phyloP scores from a whole-genome alignment of 495 filamentous ascomycete genomes.

The Penicillium coprophilum region DNA sequence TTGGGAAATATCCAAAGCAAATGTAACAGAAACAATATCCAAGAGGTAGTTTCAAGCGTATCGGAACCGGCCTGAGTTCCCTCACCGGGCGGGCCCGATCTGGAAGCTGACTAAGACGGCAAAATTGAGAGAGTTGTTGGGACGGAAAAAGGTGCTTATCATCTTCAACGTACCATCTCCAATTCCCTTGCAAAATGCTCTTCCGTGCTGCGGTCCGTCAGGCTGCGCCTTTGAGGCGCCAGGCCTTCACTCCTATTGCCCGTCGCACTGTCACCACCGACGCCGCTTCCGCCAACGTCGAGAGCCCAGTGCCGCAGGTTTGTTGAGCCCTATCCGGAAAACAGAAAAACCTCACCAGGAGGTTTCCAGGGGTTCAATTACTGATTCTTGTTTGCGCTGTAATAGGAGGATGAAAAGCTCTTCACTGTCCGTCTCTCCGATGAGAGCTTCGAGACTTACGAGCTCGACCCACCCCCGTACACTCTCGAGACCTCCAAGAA shows the following conservation, averaged over 20 bases:
- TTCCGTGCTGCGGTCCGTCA: slow-evolving; percentile 47
- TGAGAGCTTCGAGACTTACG: slow-evolving; percentile 99
- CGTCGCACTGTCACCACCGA: slow-evolving; percentile 87
- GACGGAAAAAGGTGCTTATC: slow-evolving; percentile 12
- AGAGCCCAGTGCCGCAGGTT: slow-evolving; percentile 65
- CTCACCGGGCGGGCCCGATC: slow-evolving; percentile 14
- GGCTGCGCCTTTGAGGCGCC: slow-evolving; percentile 53
- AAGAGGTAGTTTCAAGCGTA: neutral
- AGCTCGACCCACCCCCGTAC: slow-evolving; percentile 92
- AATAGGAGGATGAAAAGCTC: slow-evolving; percentile 86
- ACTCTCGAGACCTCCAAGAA: slow-evolving; percentile 91
- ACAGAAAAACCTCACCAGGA: slow-evolving; percentile 12
- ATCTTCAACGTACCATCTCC: slow-evolving; percentile 17
- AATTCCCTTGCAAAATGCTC: slow-evolving; percentile 41
- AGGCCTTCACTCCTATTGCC: slow-evolving; percentile 53
- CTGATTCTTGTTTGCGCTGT: slow-evolving; percentile 28
- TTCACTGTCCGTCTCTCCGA: slow-evolving; percentile 91
- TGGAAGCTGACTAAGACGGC: slow-evolving; percentile 13
- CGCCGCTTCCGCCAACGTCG: slow-evolving; percentile 85
- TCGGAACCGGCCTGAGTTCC: neutral
- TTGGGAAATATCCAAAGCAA: neutral
- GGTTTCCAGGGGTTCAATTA: slow-evolving; percentile 13
- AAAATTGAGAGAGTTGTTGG: slow-evolving; percentile 13
- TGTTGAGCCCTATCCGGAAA: slow-evolving; percentile 60
- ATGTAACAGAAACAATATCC: neutral